A percentile compares a stretch with the other conserved stretches of the same genome.
phyloP scores from a whole-genome alignment of 129 eudicot species.

The Lactuca sativa region DNA sequence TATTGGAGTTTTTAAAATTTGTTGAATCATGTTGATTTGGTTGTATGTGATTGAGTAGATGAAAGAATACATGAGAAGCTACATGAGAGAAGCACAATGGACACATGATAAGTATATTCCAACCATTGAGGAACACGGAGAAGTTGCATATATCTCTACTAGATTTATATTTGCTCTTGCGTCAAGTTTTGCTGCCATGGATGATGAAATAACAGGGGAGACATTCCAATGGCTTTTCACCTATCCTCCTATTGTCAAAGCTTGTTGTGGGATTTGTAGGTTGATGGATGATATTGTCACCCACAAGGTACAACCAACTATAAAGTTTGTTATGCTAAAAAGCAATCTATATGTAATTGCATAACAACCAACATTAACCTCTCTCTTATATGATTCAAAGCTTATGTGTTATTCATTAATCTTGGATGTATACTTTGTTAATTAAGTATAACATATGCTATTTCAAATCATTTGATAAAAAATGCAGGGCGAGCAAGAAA shows the following conservation, averaged over 20 bases:
- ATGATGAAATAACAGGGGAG: conserved; percentile 16
- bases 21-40: not conserved
- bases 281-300: conserved; percentile 5
- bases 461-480: no score
- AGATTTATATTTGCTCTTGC: not conserved
- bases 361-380: no score
- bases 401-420: no score
- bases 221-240: conserved; percentile 22
- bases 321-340: not conserved
- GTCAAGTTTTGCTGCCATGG: conserved; percentile 20
- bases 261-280: conserved; percentile 22
- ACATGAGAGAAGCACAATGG: conserved; percentile 3
- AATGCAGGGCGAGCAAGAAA: conserved; percentile 14
- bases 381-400: no score
- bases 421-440: no score
- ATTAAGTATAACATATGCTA: no score
- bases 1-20: no score
- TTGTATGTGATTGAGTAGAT: not conserved
- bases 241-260: conserved; percentile 21
- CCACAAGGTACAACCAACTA: conserved; percentile 26
- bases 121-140: no score
- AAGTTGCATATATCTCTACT: not conserved
- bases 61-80: not conserved
- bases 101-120: not conserved
- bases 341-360: not conserved